A percentile compares a stretch with the other conserved stretches of the same genome.
Evolutionary conservation across 257 asterid genomes (phyloP).

Genomic region (Vinca minor): DNA sequence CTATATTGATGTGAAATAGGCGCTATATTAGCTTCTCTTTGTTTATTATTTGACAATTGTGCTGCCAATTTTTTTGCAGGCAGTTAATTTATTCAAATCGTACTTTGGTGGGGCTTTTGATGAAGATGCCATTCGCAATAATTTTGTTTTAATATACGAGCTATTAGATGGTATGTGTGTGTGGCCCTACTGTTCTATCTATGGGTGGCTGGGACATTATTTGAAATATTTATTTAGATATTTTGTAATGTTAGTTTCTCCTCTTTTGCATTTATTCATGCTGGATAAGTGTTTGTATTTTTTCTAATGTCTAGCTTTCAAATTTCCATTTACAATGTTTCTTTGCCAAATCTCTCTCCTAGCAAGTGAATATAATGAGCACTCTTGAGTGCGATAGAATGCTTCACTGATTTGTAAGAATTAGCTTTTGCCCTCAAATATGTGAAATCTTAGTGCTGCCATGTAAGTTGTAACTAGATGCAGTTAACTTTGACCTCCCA

Average conservation of each 20-base stretch:
- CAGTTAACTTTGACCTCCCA: not conserved
- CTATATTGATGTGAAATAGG: not conserved
- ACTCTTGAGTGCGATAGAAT: not conserved
- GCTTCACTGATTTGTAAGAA: not conserved
- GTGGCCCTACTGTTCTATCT: too few species aligned
- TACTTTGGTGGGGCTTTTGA: constrained; percentile 98
- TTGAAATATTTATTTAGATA: not conserved
- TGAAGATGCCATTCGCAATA: constrained; percentile 98
- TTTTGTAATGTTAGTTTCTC: not conserved
- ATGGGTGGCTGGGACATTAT: not conserved
- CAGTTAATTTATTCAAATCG: constrained; percentile 86
- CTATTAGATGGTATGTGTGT: constrained; percentile 80
- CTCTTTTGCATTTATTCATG: not conserved
- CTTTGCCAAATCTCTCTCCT: not conserved
- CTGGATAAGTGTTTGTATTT: not conserved
- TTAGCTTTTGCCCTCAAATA: not conserved
- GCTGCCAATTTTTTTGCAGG: constrained; percentile 38
- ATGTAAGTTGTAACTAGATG: not conserved
- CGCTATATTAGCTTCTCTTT: not conserved
- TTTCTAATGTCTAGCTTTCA: not conserved
- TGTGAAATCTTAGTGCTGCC: not conserved
- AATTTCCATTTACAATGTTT: not conserved
- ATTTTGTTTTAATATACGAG: constrained; percentile 88
- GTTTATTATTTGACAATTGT: not conserved
- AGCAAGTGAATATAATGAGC: not conserved